phyloP scores from a whole-genome alignment of 768 basidiomycete species.

The Phaeotremella skinneri region DNA sequence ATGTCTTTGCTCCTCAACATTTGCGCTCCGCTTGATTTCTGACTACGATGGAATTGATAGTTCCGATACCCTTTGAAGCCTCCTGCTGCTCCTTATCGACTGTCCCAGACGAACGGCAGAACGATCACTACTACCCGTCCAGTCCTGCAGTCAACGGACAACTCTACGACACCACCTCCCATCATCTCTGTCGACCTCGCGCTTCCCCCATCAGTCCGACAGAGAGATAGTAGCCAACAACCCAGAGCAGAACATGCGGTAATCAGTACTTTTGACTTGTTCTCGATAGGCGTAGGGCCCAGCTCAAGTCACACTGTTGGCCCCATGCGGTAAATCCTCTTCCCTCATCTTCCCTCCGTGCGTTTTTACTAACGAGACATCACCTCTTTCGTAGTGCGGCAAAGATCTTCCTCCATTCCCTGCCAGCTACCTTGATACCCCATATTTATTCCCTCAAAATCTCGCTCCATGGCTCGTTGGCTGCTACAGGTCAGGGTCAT shows the following conservation, averaged over 20 bases:
- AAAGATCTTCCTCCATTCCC: conserved; percentile 68
- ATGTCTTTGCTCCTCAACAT: no score
- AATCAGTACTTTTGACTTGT: conserved; percentile 88
- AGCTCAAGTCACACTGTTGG: conserved; percentile 68
- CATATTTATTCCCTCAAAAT: conserved; percentile 80
- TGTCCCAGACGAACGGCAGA: no score
- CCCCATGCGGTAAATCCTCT: conserved; percentile 61
- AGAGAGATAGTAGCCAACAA: not conserved
- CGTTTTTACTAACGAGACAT: no score
- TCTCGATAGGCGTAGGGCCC: conserved; percentile 69
- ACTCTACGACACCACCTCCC: not conserved
- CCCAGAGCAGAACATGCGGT: conserved; percentile 59
- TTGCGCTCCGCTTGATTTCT: no score
- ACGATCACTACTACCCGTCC: no score
- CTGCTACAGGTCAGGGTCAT: conserved; percentile 69
- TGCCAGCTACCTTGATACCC: not conserved
- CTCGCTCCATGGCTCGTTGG: conserved; percentile 86
- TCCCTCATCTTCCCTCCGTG: not conserved
- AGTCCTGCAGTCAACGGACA: not conserved
- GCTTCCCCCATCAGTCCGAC: not conserved
- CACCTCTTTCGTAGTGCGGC: conserved; percentile 59
- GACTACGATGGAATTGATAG: no score
- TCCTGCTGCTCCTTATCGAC: no score
- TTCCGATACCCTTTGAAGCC: no score
- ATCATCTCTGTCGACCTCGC: not conserved